Base-by-base conservation (phyloP, 176 grass and related monocot genomes). In the Puya raimondii region DNA sequence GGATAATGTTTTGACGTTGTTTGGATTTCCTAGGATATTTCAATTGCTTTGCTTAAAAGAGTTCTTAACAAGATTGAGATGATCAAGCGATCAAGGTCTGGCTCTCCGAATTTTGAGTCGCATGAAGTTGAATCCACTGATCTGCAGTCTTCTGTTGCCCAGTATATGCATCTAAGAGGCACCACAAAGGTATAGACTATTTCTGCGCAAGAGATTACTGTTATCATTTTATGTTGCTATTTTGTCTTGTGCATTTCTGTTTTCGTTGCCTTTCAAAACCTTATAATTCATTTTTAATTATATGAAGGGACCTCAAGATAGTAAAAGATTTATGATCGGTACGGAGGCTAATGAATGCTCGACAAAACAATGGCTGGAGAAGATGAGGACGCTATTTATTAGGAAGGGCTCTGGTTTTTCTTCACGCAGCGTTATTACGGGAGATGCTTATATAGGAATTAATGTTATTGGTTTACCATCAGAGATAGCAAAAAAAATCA, bases 381-480 rank as follows among this genome's bases (percentile, higher is more conserved):
- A 97, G n/a, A 97, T 92, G 76, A 85, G 76, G 12, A 97, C 86
- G 2, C 58, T 97, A 25, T 92, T 97, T 72, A 92, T 97, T 23
- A 90, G 89, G 72, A 97, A 97, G 79, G 89, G 84, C 1, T 97
- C 93, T 72, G 89, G 93, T n/a, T 92, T 97, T 70, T 97, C 86
- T 54, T 97, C 89, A 47, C 83, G 89, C 4, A 92, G 89, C 70
- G 93, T 97, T 66, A 86, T 97, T 50, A 97, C 89, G 1, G 93
- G 93, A 47, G 89, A 92, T 69, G 80, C 93, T 0, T 97, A 97
- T 16, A 92, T 97, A 73, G 84, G 74, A 50, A 71, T 92, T 66
- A 83, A 90, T 82, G 80, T 90, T 25, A 77, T 97, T 68, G 93
- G 93, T 47, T 70, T 97, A 53, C 93, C 93, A 15, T 97, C 93